Evolutionary conservation across 139 green algal genomes (phyloP).

Genomic region (Monoraphidium neglectum): DNA sequence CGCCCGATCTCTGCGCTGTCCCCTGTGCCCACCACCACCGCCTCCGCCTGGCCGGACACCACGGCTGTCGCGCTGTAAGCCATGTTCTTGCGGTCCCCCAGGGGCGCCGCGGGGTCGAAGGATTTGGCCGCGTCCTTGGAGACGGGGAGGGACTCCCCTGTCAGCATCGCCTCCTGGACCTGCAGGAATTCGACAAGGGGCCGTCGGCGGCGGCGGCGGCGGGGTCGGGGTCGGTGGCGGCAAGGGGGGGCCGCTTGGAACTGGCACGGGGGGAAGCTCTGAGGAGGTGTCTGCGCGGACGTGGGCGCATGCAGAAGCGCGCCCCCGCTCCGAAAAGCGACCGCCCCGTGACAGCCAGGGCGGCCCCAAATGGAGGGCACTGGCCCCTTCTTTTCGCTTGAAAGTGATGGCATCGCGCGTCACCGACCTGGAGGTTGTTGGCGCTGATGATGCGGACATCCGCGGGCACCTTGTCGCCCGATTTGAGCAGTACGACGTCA

Average conservation of each 20-base stretch:
- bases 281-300: no score
- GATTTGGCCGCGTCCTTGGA: slow-evolving; percentile 44
- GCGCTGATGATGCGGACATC: slow-evolving; percentile 64
- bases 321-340: not conserved
- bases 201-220: no score
- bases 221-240: not conserved
- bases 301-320: not conserved
- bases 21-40: slow-evolving; percentile 49
- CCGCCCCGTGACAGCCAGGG: no score
- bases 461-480: slow-evolving; percentile 73
- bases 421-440: slow-evolving; percentile 55
- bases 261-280: not conserved
- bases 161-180: slow-evolving; percentile 70
- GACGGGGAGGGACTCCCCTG: slow-evolving; percentile 75
- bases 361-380: not conserved
- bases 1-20: slow-evolving; percentile 45
- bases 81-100: slow-evolving; percentile 50
- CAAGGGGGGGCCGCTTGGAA: not conserved
- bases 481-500: slow-evolving; percentile 67
- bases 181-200: no score
- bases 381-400: no score
- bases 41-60: slow-evolving; percentile 38
- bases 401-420: no score
- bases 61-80: slow-evolving; percentile 47
- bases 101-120: no score